Percentiles rank a stretch among this genome's conserved stretches.
These are phyloP conservation scores for Solanum hybrid DNA, from an alignment of 305 asterid genomes.

Conservation along the genomic window DNA sequence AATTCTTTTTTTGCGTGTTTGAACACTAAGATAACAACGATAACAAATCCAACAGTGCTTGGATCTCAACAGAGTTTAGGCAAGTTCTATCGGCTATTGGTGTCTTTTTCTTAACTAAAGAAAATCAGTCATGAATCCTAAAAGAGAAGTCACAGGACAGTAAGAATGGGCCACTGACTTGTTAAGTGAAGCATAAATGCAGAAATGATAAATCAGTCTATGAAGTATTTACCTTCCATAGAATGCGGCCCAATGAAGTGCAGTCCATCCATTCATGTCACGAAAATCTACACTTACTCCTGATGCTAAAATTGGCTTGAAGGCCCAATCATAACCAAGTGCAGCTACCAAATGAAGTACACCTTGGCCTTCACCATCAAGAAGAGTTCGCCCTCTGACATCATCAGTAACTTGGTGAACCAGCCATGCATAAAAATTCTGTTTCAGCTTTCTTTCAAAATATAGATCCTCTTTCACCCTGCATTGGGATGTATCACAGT, in stretches of 20 bases:
- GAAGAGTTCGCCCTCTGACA: conserved; percentile 42
- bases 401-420: conserved; percentile 47
- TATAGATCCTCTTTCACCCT: conserved; percentile 33
- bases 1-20: background rate
- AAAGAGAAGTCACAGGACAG: background rate
- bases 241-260: conserved; percentile 98
- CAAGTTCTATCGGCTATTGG: background rate
- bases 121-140: background rate
- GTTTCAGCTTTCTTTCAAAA: conserved; percentile 47
- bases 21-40: background rate
- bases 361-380: conserved; percentile 82
- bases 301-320: conserved; percentile 52
- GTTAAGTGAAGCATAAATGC: background rate
- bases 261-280: conserved; percentile 90
- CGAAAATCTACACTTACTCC: conserved; percentile 82
- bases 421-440: conserved; percentile 68
- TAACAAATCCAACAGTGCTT: background rate
- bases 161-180: background rate
- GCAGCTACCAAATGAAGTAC: conserved; percentile 90
- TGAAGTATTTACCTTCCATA: conserved; percentile 63
- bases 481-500: conserved; percentile 19
- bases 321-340: conserved; percentile 87
- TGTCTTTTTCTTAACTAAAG: background rate
- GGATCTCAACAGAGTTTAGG: background rate
- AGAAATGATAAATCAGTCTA: background rate